These are phyloP conservation scores for Calocybe gambosa DNA, from an alignment of 1,284 basidiomycete species.

Conservation along the genomic window DNA sequence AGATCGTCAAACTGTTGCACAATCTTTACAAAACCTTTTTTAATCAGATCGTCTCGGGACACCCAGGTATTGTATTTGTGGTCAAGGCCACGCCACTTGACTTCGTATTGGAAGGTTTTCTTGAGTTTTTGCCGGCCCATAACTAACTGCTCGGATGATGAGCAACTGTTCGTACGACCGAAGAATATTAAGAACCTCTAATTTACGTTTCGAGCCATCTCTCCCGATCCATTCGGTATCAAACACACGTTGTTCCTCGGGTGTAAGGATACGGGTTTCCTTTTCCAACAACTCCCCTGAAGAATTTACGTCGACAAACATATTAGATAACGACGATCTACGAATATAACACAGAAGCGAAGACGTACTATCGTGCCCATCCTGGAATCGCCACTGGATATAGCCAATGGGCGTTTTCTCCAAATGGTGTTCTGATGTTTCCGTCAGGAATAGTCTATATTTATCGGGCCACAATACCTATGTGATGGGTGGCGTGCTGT, in stretches of 20 bases:
- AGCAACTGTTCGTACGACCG: not conserved
- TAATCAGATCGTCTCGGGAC: conserved; percentile 81
- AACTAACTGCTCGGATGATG: conserved; percentile 49
- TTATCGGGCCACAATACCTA: conserved; percentile 42
- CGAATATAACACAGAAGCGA: not conserved
- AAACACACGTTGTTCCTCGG: conserved; percentile 78
- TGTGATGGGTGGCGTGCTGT: conserved; percentile 96
- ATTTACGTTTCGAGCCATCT: conserved; percentile 87
- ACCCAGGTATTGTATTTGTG: conserved; percentile 96
- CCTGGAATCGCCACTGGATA: conserved; percentile 99
- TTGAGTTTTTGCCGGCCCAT: conserved; percentile 98
- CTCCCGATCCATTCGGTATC: conserved; percentile 89
- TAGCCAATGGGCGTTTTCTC: conserved; percentile 95
- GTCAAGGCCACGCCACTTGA: conserved; percentile 95
- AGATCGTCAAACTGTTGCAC: conserved; percentile 97
- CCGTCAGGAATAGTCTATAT: not conserved
- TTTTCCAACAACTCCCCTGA: conserved; percentile 88
- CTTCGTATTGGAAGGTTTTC: conserved; percentile 92
- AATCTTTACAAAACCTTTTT: conserved; percentile 88
- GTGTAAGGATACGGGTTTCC: conserved; percentile 84
- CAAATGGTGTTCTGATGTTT: conserved; percentile 70
- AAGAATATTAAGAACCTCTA: conserved; percentile 56
- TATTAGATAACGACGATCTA: conserved; percentile 3
- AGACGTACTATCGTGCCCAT: conserved; percentile 89
- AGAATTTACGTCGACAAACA: conserved; percentile 12